Evolutionary conservation across 148 eudicot species (phyloP), one percentile per base, ranked within the genome.

Genomic region (Vaccinium darrowii): DNA sequence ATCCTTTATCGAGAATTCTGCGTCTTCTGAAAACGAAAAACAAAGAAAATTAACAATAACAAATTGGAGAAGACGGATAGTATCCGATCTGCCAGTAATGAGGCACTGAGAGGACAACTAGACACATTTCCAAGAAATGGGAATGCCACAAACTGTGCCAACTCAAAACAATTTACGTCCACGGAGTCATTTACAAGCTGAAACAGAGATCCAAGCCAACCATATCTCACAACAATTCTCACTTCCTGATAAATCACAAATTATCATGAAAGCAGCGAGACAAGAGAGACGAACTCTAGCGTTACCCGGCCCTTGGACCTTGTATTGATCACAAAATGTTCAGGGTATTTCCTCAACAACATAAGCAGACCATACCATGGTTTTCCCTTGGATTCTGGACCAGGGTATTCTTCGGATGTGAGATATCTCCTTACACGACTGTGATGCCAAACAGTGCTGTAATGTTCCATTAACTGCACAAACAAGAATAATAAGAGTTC

Each of bases 261-360:
- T 27, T 81, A 83, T 91, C 90, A 95, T 10, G 98, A 90, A 80
- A 95, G 78, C 80, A 95, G 93, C 4, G 98, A 93, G 81, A 94
- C 99, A n/a, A 96, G 98, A 80, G 98, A 94, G 90, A 96, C 99
- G 84, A 93, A 94, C 90, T 96, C 99, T 27, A 83, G 84, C 0
- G 94, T 92, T 77, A 96, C 88, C 18, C 97, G 93, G 27, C 95
- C 95, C 86, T 89, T 93, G 60, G 98, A 91, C 87, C 96, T 92
- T 3, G 97, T 93, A 86, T 96, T 95, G 91, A 97, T 93, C 78
- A 97, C 99, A 84, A 97, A 97, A 84, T 97, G 98, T 76, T 97
- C 99, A 0, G 98, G 98, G 82, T 95, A 93, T 84, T 94, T 97
- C 91, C 98, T 94, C 73, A 97, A 90, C 91, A 97, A 74, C 93